Evolutionary conservation across 257 asterid genomes (phyloP), one percentile per base, ranked within the genome.

Genomic region (Mentha longifolia): DNA sequence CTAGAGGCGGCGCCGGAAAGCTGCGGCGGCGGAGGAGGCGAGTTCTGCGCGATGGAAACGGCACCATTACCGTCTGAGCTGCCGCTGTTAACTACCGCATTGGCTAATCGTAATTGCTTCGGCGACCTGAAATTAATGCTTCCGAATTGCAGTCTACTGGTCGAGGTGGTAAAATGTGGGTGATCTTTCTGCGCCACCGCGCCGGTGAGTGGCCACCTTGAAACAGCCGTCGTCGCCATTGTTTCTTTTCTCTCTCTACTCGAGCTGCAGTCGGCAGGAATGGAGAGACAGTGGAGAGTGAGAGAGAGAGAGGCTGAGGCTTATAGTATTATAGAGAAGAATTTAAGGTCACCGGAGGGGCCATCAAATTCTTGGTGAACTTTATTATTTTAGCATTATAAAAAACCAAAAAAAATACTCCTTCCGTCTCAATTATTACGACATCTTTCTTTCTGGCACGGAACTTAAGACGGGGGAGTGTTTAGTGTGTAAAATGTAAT

Each of bases 151-250:
- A 75, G 54, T 14, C 31, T 64, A 72, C 68, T 59, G 64, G 73
- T 77, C 12, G 77, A 73, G 56, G 60, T 51, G 59, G 78, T 51
- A 41, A 76, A 80, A 71, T 78, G 82, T 17, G 82, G 80, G 13
- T 50, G 57, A 3, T 33, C 60, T 45, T 43, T 78, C 17, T 58
- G 79, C 71, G 82, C 76, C 65, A 45, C 76, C 68, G 76, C 19
- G 67, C 83, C 82, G 37, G 81, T 16, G 71, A 65, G 62, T 67
- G 77, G 58, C 68, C 78, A 70, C 39, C 79, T 85, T 14, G 78
- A 67, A 35, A 70, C 77, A 56, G 77, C 80, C 68, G 83, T 77
- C 33, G 86, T 31, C 41, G 87, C 83, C 85, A 75, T 77, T 14
- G 75, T 28, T 28, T 13, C 9, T 73, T 70, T 14, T 70, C 13